Evolutionary conservation across 2,329 filamentous ascomycete genomes (phyloP).

Genomic region (Aspergillus sp.): DNA sequence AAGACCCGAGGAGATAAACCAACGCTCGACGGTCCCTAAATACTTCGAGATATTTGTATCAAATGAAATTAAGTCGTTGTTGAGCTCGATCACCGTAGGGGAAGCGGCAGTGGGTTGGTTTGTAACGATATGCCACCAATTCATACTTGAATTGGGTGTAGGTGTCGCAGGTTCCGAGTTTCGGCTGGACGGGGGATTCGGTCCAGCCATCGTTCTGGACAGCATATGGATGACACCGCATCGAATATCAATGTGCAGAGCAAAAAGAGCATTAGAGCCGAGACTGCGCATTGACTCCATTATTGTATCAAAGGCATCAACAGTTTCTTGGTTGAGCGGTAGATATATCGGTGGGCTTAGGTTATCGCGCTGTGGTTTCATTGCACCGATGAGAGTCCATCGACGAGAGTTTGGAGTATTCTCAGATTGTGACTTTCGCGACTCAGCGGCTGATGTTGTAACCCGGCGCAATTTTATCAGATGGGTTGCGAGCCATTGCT

Average conservation of each 20-base stretch:
- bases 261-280: constrained; percentile 72
- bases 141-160: constrained; percentile 67
- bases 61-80: constrained; percentile 77
- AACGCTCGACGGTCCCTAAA: constrained; percentile 65
- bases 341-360: constrained; percentile 66
- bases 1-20: constrained; percentile 72
- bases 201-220: constrained; percentile 55
- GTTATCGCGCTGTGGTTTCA: constrained; percentile 51
- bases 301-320: constrained; percentile 81
- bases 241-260: constrained; percentile 82
- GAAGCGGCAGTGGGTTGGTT: constrained; percentile 40
- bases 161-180: constrained; percentile 39
- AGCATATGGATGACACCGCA: constrained; percentile 82
- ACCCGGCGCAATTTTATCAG: constrained; percentile 78
- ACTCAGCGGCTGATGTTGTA: constrained; percentile 63
- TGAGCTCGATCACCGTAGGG: constrained; percentile 74
- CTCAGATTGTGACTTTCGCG: constrained; percentile 38
- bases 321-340: constrained; percentile 81
- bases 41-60: constrained; percentile 75
- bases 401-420: constrained; percentile 57
- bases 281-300: constrained; percentile 78
- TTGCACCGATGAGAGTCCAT: constrained; percentile 76
- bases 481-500: constrained; percentile 86
- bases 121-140: constrained; percentile 47
- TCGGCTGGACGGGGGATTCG: constrained; percentile 30